Conservation (phyloP, 305 asterid species). For the Fraxinus dipetala region DNA sequence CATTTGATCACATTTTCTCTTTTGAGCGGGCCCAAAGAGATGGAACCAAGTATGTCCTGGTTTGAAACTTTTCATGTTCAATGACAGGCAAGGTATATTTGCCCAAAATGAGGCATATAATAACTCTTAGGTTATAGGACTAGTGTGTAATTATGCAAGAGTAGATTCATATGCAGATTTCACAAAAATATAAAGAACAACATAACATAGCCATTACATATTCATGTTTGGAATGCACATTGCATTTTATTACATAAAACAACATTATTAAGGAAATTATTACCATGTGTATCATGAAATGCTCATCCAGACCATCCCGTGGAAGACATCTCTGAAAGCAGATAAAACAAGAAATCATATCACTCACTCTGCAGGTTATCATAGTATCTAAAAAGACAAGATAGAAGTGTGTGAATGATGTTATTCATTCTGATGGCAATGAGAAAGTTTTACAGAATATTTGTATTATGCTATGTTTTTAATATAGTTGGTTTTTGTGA, state of each 20-base stretch:
- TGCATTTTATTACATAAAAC: conserved; percentile 14
- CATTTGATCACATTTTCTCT: background rate
- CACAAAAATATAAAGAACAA: background rate
- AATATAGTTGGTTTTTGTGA: background rate
- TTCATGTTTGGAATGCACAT: background rate
- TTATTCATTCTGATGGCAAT: background rate
- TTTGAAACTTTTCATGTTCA: background rate
- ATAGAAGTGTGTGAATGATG: background rate
- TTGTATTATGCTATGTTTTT: background rate
- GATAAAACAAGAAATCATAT: conserved; percentile 10
- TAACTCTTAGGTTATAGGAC: background rate
- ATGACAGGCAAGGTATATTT: background rate
- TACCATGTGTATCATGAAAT: conserved; percentile 89
- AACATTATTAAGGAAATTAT: conserved; percentile 25
- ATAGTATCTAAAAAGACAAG: background rate
- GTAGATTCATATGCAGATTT: background rate
- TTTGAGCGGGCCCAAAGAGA: background rate
- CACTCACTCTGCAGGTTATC: conserved; percentile 12
- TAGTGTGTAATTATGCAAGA: background rate
- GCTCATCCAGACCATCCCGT: conserved; percentile 85
- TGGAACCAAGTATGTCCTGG: background rate
- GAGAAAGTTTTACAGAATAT: background rate
- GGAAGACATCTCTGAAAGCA: conserved; percentile 82
- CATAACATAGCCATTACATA: background rate
- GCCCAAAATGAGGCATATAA: background rate